Conservation (phyloP, 805 yeast species). For the Tetrapisispora fleetii region DNA sequence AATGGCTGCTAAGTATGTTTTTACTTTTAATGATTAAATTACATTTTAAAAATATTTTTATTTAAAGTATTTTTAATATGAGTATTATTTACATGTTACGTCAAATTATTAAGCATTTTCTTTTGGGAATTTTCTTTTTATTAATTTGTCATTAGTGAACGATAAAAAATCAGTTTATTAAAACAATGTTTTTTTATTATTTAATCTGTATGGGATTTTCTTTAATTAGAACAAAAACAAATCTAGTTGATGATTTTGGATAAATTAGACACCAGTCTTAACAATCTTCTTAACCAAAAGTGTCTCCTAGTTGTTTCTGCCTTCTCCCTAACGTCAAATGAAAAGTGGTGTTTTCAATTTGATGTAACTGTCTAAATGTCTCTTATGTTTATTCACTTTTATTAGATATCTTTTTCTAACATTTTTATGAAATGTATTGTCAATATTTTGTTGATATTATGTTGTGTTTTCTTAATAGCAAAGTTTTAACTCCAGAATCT, state of each 20-base stretch:
- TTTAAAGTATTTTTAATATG: not conserved
- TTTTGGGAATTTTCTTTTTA: too few species aligned
- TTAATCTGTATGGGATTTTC: constrained; percentile 2
- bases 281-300: not conserved
- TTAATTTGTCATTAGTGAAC: not conserved
- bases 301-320: constrained; percentile 28
- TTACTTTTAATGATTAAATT: too few species aligned
- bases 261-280: constrained; percentile 7
- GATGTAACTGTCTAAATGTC: constrained; percentile 27
- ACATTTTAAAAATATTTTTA: not conserved
- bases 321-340: constrained; percentile 31
- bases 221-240: constrained; percentile 19
- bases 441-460: constrained; percentile 6
- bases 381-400: not conserved
- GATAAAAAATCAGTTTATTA: not conserved
- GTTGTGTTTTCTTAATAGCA: constrained; percentile 19
- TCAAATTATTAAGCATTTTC: constrained; percentile 6
- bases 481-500: constrained; percentile 64
- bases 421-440: constrained; percentile 3
- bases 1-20: constrained; percentile 34
- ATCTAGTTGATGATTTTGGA: constrained; percentile 11
- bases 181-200: not conserved
- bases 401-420: not conserved
- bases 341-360: constrained; percentile 33
- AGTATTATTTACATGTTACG: constrained; percentile 15